Evolutionary conservation across 306 rosid genomes (phyloP), one percentile per base, ranked within the genome.

Genomic region (Lupinus albus): DNA sequence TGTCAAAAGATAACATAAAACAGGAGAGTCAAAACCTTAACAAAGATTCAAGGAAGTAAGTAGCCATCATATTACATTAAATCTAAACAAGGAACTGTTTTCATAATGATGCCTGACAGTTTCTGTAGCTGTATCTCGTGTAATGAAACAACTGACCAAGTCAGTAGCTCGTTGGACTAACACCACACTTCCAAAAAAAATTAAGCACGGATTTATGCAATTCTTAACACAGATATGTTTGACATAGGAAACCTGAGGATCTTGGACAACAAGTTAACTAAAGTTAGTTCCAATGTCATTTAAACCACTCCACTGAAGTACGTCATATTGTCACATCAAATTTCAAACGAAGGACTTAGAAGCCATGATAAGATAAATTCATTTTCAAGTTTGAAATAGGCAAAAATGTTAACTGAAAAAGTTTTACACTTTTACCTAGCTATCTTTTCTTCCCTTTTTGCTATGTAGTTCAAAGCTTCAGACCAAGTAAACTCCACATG

Each of bases 401-500:
- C 13, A 17, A 77, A 20, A 18, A 65, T 16, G 35, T 14, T 12
- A 52, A 58, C 44, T n/a, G 13, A 32, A 75, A 58, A 78, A 33
- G 13, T 18, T 41, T 54, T 80, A 93, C 98, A 33, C 16, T 18
- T 41, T 54, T 80, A 93, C 98, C 88, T 84, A 47, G 78, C 71
- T 61, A 93, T 49, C 80, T 66, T 90, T 74, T 86, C 96, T 75
- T 93, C 96, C 85, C 94, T 82, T 48, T 77, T 83, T 9, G 81
- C 74, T 55, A 90, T 81, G 74, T 21, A 93, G 57, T 79, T 88
- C 57, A 93, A 68, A 77, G 97, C 99, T 81, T 88, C 97, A 11
- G 95, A 69, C 96, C 94, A 93, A 70, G 97, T 83, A 80, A 93
- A 88, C 85, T 93, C 97, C 53, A 88, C 97, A 14, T 93, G 99